Evolutionary conservation across 2,329 filamentous ascomycete genomes (phyloP), one percentile per base, ranked within the genome.

Genomic region (Pseudogymnoascus sp.): DNA sequence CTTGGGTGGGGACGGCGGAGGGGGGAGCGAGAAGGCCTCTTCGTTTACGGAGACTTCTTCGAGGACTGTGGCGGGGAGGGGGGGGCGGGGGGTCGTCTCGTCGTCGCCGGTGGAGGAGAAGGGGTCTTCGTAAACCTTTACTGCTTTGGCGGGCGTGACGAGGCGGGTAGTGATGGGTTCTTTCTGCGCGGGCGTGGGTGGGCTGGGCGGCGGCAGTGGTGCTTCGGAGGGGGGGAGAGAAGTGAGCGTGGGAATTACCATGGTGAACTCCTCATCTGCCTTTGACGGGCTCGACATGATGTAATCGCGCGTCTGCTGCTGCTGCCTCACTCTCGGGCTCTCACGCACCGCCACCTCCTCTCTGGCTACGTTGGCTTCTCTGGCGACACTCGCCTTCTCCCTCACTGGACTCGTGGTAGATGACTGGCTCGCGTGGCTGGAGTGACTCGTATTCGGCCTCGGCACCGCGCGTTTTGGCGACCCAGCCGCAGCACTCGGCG

Each of bases 1-100:
- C 19, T 62, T 42, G 4, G 21, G 23, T 15, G 59, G 59, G 4
- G 35, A 19, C 0, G 26, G 57, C 4, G 15, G 26, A 2, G n/a
- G 17, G 1, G 19, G 17, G 7, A 72, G 28, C 26, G 70, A 71
- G 9, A 67, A 60, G 1, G 67, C 68, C 67, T 74, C 83, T 67
- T 86, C 83, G 68, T 87, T 87, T 63, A 87, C 75, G 0, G 84
- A 79, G 68, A 78, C 83, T 67, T 87, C 84, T 68, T 85, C 84
- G 3, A 87, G 75, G 4, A 86, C 84, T 28, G 74, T 77, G n/a
- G 26, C n/a, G 9, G 28, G 47, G 33, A 80, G 74, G 1, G 74
- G 72, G 1, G 81, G 78, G 62, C 78, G 78, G 0, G 82, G 77
- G 1, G 78, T 77, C 6, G 76, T 69, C 57, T 82, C 76, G 21